Evolutionary conservation across 345 rosid genomes (phyloP), one percentile per base, ranked within the genome.

Genomic region (Lepidium africanum): DNA sequence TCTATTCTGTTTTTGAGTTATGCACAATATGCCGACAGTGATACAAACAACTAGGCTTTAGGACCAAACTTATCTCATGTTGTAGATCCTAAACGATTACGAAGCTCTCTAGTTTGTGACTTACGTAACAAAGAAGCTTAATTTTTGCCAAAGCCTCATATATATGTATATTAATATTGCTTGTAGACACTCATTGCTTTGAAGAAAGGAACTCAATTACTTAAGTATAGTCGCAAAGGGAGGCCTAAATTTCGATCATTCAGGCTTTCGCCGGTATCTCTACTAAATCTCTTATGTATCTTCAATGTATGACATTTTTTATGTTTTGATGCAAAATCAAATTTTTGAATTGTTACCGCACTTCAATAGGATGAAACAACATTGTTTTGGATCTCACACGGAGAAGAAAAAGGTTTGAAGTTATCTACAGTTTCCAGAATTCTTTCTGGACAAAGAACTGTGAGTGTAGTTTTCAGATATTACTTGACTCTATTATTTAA

Each of bases 381-480:
- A 68, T 74, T 94, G 78, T 72, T 91, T 77, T 91, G 97, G 98
- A 51, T 80, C 59, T 88, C 96, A 40, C 96, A 74, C 61, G 92
- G 96, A 74, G 85, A 84, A 69, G 95, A 87, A 81, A 84, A 78
- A 76, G 39, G 37, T 71, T 78, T 89, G 84, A 92, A 80, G 67
- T 78, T 92, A 76, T 79, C 89, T 21, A 59, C 83, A 6, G 88
- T 92, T 59, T 71, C 85, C 7, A 59, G 86, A 63, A 90, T 92
- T 47, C 65, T 89, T 63, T 89, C 96, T 33, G 98, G 98, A 80
- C 98, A 92, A 79, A 87, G 98, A 86, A 92, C 95, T 30, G 98
- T 92, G 78, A 86, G 98, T 83, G 16, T 58, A 61, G 10, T 60
- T 52, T 5, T 33, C 53, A 40, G 38, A 56, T 33, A 7, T 4